Percentiles rank a stretch among this genome's conserved stretches.
Evolutionary conservation across 2,329 filamentous ascomycete species (phyloP).

Genomic region (Neurospora sp.): DNA sequence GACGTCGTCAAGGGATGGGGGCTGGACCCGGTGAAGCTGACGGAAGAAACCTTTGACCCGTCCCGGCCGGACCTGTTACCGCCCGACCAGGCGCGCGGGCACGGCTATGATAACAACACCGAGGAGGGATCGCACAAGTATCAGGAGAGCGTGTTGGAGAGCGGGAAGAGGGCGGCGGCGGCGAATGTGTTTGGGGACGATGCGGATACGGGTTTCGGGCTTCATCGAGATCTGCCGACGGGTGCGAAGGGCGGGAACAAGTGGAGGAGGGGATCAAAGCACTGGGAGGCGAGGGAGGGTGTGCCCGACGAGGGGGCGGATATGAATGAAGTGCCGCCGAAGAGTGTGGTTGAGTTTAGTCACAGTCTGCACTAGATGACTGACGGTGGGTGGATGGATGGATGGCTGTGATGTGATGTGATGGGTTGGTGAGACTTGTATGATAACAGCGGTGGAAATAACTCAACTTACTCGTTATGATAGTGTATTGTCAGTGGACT

Average conservation of each 20-base stretch:
- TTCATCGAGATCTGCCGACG: conserved; percentile 16
- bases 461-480: not conserved
- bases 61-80: conserved; percentile 6
- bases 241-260: conserved; percentile 21
- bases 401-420: too few species aligned
- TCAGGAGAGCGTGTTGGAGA: not conserved
- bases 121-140: conserved; percentile 1
- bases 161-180: conserved; percentile 29
- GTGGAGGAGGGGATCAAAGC: conserved; percentile 31
- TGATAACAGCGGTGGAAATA: not conserved
- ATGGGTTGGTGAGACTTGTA: not conserved
- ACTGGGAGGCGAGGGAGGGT: conserved; percentile 29
- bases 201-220: conserved; percentile 19
- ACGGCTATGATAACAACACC: conserved; percentile 2
- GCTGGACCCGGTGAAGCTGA: conserved; percentile 3
- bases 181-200: conserved; percentile 20
- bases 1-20: conserved; percentile 6
- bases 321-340: conserved; percentile 31
- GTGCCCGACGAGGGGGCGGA: conserved; percentile 34
- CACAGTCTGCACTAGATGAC: not conserved
- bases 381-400: too few species aligned
- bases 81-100: conserved; percentile 16
- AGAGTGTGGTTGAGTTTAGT: conserved; percentile 28
- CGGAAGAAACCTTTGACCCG: not conserved
- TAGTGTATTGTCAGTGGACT: not conserved